These are phyloP conservation scores for Bruguiera hainesii DNA, from an alignment of 441 rosid species.

Conservation along the genomic window DNA sequence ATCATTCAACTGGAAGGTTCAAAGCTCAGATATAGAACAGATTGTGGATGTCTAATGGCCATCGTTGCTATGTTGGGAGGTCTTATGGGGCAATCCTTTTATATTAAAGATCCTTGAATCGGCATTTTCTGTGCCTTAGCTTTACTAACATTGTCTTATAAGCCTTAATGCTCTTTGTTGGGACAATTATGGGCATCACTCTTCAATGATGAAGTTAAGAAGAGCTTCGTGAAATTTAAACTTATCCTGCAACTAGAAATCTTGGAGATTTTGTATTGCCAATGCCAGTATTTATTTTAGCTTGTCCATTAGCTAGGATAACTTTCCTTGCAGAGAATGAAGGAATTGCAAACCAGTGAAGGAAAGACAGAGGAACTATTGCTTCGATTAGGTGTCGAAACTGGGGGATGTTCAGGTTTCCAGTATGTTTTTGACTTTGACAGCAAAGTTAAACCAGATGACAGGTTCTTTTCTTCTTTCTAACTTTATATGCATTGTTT, in stretches of 20 bases:
- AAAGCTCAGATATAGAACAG: neutral
- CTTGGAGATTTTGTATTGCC: neutral
- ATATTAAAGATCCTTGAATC: neutral
- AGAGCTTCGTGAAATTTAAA: neutral
- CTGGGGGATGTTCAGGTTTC: constrained; percentile 98
- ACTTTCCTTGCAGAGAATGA: constrained; percentile 65
- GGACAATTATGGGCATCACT: neutral
- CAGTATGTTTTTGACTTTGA: constrained; percentile 88
- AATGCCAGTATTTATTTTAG: neutral
- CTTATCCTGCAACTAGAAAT: neutral
- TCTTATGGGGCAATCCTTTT: neutral
- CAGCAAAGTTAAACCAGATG: constrained; percentile 57
- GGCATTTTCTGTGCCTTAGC: no score
- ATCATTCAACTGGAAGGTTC: neutral
- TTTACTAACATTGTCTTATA: no score
- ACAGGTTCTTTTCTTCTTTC: constrained; percentile 44
- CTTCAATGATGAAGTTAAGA: neutral
- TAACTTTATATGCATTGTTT: neutral
- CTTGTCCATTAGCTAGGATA: constrained; percentile 19
- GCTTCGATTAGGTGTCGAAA: constrained; percentile 93
- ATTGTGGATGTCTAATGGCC: neutral
- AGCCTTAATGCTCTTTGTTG: neutral
- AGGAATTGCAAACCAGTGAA: constrained; percentile 69
- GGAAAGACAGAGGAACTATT: constrained; percentile 39
- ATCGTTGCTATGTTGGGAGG: neutral